phyloP scores from a whole-genome alignment of 2,329 filamentous ascomycete genomes.

The Ceratocystis destructans region DNA sequence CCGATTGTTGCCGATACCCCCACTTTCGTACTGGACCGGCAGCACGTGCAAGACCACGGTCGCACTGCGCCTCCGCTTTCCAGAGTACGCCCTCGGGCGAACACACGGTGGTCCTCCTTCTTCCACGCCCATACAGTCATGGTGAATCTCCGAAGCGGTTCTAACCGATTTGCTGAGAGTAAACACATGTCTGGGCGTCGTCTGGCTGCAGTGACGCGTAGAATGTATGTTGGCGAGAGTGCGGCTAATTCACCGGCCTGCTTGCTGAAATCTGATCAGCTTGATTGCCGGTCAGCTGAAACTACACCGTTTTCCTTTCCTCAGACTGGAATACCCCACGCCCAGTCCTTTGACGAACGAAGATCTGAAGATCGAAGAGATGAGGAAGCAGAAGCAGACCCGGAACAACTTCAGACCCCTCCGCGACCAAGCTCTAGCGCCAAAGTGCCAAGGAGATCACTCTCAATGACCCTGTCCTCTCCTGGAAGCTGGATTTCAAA shows the following conservation, averaged over 20 bases:
- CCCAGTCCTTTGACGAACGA: background rate
- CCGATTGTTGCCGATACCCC: slow-evolving; percentile 6
- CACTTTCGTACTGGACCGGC: slow-evolving; percentile 6
- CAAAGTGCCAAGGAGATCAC: slow-evolving; percentile 29
- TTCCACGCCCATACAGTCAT: slow-evolving; percentile 35
- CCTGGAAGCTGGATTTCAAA: slow-evolving; percentile 43
- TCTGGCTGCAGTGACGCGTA: slow-evolving; percentile 11
- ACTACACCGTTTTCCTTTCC: background rate
- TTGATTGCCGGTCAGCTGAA: background rate
- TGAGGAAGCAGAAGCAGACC: background rate
- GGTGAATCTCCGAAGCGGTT: slow-evolving; percentile 28
- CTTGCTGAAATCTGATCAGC: slow-evolving; percentile 17
- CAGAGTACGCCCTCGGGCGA: slow-evolving; percentile 1
- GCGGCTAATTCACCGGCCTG: slow-evolving; percentile 9
- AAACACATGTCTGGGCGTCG: slow-evolving; percentile 12
- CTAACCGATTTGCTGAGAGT: slow-evolving; percentile 22
- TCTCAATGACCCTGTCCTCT: slow-evolving; percentile 47
- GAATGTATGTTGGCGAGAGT: slow-evolving; percentile 15
- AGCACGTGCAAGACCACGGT: background rate
- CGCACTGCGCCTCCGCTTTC: background rate
- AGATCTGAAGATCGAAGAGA: background rate
- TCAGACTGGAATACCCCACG: background rate
- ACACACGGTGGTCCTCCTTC: slow-evolving; percentile 39
- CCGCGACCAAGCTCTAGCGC: background rate
- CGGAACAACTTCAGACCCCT: background rate